Percentiles rank a stretch among this genome's conserved stretches.
These are phyloP conservation scores for Phytophthora fragariaefolia DNA, from an alignment of 352 stramenopile species.

Conservation along the genomic window DNA sequence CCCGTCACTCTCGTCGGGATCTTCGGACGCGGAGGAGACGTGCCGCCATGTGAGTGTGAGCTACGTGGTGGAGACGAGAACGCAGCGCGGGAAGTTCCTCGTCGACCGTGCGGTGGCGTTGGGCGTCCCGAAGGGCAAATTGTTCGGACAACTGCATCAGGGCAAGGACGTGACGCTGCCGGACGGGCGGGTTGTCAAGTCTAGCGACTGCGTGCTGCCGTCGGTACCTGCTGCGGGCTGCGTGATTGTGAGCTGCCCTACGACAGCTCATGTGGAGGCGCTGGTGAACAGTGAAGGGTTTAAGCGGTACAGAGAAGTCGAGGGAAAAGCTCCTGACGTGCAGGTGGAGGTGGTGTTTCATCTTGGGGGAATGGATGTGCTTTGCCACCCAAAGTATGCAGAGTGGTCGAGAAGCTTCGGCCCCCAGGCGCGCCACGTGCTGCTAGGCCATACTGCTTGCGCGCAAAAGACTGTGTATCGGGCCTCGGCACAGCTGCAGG, in stretches of 20 bases:
- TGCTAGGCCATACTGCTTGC: slow-evolving; percentile 58
- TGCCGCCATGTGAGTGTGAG: slow-evolving; percentile 57
- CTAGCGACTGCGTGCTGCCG: slow-evolving; percentile 73
- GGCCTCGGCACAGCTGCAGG: slow-evolving; percentile 71
- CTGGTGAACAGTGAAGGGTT: slow-evolving; percentile 54
- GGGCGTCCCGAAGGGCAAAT: slow-evolving; percentile 76
- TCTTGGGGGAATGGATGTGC: slow-evolving; percentile 50
- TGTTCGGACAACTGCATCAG: slow-evolving; percentile 83
- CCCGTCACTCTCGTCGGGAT: slow-evolving; percentile 9
- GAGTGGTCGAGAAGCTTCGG: slow-evolving; percentile 71
- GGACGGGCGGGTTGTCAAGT: slow-evolving; percentile 67
- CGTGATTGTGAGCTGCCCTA: slow-evolving; percentile 68
- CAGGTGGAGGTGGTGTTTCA: slow-evolving; percentile 75
- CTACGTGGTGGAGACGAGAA: slow-evolving; percentile 79
- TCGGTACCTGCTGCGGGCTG: slow-evolving; percentile 59
- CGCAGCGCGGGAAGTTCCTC: slow-evolving; percentile 81
- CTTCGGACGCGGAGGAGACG: slow-evolving; percentile 8
- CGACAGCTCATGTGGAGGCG: slow-evolving; percentile 63
- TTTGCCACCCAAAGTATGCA: slow-evolving; percentile 64
- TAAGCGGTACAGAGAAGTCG: slow-evolving; percentile 43
- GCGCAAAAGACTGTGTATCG: slow-evolving; percentile 77
- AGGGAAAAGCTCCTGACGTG: slow-evolving; percentile 32
- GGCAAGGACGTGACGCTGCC: slow-evolving; percentile 79
- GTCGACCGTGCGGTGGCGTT: slow-evolving; percentile 71
- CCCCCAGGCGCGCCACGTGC: slow-evolving; percentile 59